These are phyloP conservation scores for Pseudogymnoascus sp. DNA, from an alignment of 2,329 filamentous ascomycete species.

Conservation along the genomic window DNA sequence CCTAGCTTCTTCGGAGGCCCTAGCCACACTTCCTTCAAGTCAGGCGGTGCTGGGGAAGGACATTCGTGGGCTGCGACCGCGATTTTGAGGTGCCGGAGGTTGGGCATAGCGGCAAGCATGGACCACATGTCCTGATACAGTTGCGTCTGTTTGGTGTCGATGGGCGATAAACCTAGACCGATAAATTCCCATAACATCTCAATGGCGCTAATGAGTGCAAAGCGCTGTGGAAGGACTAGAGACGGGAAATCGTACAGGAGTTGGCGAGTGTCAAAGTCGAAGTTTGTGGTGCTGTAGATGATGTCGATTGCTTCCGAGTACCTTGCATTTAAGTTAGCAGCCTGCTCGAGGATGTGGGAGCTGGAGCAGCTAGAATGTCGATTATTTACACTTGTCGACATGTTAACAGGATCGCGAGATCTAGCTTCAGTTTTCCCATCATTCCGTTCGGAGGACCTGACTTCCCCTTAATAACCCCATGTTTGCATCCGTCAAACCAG, in stretches of 20 bases:
- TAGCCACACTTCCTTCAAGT: conserved; percentile 1
- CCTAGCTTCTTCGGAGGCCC: not conserved
- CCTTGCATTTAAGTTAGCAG: conserved; percentile 12
- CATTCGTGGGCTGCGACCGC: conserved; percentile 7
- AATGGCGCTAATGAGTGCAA: conserved; percentile 19
- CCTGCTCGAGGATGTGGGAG: too few relatives aligned
- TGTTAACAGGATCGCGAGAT: conserved; percentile 17
- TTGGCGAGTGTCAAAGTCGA: conserved; percentile 23
- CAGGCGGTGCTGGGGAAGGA: not conserved
- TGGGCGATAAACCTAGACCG: not conserved
- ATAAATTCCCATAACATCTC: conserved; percentile 18
- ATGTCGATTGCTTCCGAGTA: conserved; percentile 20
- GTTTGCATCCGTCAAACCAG: conserved; percentile 16
- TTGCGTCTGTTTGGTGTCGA: not conserved
- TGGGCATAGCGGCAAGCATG: conserved; percentile 2
- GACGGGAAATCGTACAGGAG: conserved; percentile 18
- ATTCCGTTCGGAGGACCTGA: conserved; percentile 10
- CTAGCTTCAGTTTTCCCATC: conserved; percentile 17
- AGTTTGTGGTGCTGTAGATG: conserved; percentile 21
- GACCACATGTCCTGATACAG: not conserved
- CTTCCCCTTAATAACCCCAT: conserved; percentile 11
- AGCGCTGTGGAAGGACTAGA: conserved; percentile 18
- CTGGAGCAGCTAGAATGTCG: not conserved
- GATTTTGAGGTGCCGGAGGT: conserved; percentile 2
- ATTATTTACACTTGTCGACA: conserved; percentile 16